Base-by-base conservation (phyloP, 2,329 filamentous ascomycete species). In the Thelonectria blattea region DNA sequence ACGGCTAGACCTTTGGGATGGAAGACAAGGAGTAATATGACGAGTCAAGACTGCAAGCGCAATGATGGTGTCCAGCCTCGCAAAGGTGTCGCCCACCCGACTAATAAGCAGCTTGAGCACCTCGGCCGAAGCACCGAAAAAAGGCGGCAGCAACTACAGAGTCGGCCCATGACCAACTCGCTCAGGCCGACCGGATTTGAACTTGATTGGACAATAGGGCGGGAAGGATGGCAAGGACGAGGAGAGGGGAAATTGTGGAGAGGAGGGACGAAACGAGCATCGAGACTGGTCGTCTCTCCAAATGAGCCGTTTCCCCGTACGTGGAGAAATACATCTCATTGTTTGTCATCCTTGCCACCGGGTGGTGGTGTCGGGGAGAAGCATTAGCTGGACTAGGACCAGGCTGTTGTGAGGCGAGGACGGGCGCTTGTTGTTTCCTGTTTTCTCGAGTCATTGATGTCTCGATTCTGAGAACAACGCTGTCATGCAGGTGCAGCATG, bases 231-330 rank as follows among this genome's bases (percentile, higher is more conserved):
- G 52, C 43, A 41, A 43, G 52, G 32, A 55, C 18, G 41, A 18
- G 6, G 43, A 41, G 43, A 48, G 43, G 52, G 52, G 52, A 41
- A 54, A 55, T 39, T 45, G 32, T 46, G 52, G 52, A 46, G 52
- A 48, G 32, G 52, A 46, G 52, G n/a, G 52, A 27, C 34, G n/a
- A n/a, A 48, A 55, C 15, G 20, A 55, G 52, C 20, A 46, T 39
- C 20, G 27, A 15, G 18, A 55, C 39, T 55, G 52, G 18, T 46
- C 43, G 47, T 54, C 30, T 53, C 41, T 42, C 37, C 15, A 22
- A 45, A 37, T 41, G 22, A 22, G 24, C 39, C 24, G 39, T 27
- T 53, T 43, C 51, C 51, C 51, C 51, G 10, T n/a, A n/a, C n/a
- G n/a, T 37, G 34, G 34, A 37, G 34, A 37, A 14, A 37, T 37